A percentile compares a stretch with the other conserved stretches of the same genome.
These are phyloP conservation scores for Rhizopogon salebrosus DNA, from an alignment of 768 basidiomycete species.

Conservation along the genomic window DNA sequence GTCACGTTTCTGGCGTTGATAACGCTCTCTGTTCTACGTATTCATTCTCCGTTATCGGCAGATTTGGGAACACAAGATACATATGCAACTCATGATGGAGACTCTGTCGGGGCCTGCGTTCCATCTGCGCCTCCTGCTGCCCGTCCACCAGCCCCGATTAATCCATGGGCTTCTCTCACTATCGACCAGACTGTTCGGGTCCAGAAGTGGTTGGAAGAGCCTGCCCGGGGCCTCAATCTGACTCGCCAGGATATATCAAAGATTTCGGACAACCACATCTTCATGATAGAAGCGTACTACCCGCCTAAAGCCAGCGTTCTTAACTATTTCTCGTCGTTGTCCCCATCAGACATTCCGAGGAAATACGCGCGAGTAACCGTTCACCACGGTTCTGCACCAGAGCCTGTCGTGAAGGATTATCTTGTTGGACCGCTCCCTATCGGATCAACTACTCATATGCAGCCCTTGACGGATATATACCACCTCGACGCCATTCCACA, in stretches of 20 bases:
- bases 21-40: slow-evolving; percentile 10
- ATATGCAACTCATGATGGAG: background rate
- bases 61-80: background rate
- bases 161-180: slow-evolving; percentile 50
- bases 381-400: slow-evolving; percentile 38
- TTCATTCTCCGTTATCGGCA: slow-evolving; percentile 1
- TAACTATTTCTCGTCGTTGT: slow-evolving; percentile 37
- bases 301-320: slow-evolving; percentile 46
- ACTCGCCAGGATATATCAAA: slow-evolving; percentile 29
- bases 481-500: slow-evolving; percentile 48
- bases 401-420: slow-evolving; percentile 47
- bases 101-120: slow-evolving; percentile 29
- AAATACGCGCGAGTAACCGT: slow-evolving; percentile 46
- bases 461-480: slow-evolving; percentile 45
- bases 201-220: slow-evolving; percentile 39
- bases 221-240: slow-evolving; percentile 42
- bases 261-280: slow-evolving; percentile 46
- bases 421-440: slow-evolving; percentile 56
- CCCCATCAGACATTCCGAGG: slow-evolving; percentile 22
- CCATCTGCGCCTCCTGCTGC: slow-evolving; percentile 28
- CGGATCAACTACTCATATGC: slow-evolving; percentile 31
- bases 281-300: slow-evolving; percentile 43
- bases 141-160: slow-evolving; percentile 35
- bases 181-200: slow-evolving; percentile 39
- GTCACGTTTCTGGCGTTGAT: slow-evolving; percentile 7